These are phyloP conservation scores for Ustilago tritici DNA, from an alignment of 1,284 basidiomycete genomes.

Conservation along the genomic window DNA sequence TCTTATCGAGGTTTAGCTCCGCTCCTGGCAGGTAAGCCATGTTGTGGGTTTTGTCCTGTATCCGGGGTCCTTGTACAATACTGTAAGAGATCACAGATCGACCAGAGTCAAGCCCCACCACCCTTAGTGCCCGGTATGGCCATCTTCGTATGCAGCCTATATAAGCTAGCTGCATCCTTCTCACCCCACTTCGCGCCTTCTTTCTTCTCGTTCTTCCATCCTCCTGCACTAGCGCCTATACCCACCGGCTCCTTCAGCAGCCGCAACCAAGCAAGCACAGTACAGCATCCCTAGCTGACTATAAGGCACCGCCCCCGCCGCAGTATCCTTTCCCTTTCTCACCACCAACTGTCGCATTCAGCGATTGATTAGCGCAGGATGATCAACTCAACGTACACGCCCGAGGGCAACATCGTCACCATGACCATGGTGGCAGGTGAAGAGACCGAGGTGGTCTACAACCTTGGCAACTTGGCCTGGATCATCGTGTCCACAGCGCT, in stretches of 20 bases:
- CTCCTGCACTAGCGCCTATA: not conserved
- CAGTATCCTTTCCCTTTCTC: not conserved
- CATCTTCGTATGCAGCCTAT: conserved; percentile 8
- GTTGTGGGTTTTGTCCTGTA: not conserved
- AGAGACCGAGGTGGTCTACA: conserved; percentile 47
- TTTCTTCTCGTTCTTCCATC: not conserved
- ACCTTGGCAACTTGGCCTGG: conserved; percentile 74
- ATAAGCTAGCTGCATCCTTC: conserved; percentile 2
- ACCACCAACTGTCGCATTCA: not conserved
- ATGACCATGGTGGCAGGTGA: conserved; percentile 17
- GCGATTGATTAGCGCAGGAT: conserved; percentile 20
- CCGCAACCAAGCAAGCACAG: conserved; percentile 4
- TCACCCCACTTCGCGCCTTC: not conserved
- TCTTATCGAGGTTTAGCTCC: conserved; percentile 3
- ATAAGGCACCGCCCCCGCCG: not conserved
- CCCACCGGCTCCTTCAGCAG: not conserved
- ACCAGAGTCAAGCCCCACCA: conserved; percentile 1
- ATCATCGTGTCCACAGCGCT: conserved; percentile 71
- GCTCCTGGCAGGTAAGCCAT: not conserved
- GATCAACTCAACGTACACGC: conserved; percentile 48
- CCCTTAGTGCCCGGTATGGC: not conserved
- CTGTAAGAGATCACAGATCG: not conserved
- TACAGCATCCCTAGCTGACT: conserved; percentile 5
- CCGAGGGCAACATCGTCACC: conserved; percentile 38
- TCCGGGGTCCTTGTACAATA: not conserved